Evolutionary conservation across 23 red algal species (phyloP).

Genomic region (Cyanidioschyzon merolae): DNA sequence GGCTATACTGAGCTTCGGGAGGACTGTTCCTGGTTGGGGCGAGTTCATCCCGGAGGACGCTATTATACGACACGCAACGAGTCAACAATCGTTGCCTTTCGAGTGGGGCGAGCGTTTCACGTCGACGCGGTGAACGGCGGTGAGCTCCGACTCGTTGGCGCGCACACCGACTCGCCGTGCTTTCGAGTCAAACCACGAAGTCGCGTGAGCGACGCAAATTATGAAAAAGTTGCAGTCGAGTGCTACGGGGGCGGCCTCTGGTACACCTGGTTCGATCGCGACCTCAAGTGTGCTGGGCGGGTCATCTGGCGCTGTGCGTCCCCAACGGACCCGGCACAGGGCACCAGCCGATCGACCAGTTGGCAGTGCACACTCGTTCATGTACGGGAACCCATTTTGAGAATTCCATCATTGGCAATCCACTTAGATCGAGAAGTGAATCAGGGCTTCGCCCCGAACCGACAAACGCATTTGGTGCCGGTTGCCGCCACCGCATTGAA

Average conservation of each 20-base stretch:
- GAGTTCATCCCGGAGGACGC: slow-evolving; percentile 17
- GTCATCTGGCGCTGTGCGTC: slow-evolving; percentile 27
- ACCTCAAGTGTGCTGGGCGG: slow-evolving; percentile 62
- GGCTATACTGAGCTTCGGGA: slow-evolving; percentile 34
- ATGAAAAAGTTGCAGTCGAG: slow-evolving; percentile 53
- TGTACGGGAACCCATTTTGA: slow-evolving; percentile 32
- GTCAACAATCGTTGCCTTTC: slow-evolving; percentile 53
- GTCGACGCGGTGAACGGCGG: background rate
- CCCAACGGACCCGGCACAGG: background rate
- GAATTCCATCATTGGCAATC: slow-evolving; percentile 72
- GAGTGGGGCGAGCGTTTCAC: background rate
- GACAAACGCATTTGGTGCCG: slow-evolving; percentile 49
- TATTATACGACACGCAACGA: slow-evolving; percentile 46
- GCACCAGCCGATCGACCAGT: background rate
- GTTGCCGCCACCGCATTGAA: slow-evolving; percentile 27
- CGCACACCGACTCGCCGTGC: slow-evolving; percentile 86
- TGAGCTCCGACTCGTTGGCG: slow-evolving; percentile 44
- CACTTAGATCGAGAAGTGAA: slow-evolving; percentile 61
- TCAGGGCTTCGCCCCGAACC: slow-evolving; percentile 56
- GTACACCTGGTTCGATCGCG: slow-evolving; percentile 91
- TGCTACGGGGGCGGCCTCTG: slow-evolving; percentile 83
- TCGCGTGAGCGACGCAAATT: slow-evolving; percentile 16
- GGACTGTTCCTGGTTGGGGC: slow-evolving; percentile 13
- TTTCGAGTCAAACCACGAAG: slow-evolving; percentile 68
- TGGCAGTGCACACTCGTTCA: slow-evolving; percentile 24